Evolutionary conservation across 306 rosid genomes (phyloP).

Genomic region (Acacia melanoxylon): DNA sequence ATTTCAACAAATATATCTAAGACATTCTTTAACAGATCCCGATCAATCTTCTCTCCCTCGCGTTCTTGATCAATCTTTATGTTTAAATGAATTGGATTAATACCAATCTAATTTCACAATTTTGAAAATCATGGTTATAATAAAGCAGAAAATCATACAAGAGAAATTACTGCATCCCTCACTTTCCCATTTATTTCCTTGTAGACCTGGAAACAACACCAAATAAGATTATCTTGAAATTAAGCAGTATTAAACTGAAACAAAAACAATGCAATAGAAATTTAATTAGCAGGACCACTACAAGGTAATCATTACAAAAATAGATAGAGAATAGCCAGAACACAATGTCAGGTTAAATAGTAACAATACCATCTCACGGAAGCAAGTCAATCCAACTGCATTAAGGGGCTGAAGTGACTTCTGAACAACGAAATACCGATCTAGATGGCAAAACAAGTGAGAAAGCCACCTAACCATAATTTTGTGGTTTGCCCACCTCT

Average conservation of each 20-base stretch:
- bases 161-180: slow-evolving; percentile 81
- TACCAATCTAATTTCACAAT: slow-evolving; percentile 16
- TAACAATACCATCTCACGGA: slow-evolving; percentile 60
- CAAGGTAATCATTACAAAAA: not conserved
- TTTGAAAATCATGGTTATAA: not conserved
- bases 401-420: slow-evolving; percentile 67
- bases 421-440: slow-evolving; percentile 61
- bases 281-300: slow-evolving; percentile 12
- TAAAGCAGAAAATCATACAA: slow-evolving; percentile 45
- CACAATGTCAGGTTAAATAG: slow-evolving; percentile 6
- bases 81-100: slow-evolving; percentile 5
- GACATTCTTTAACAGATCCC: slow-evolving; percentile 76
- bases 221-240: not conserved
- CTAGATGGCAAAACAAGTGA: slow-evolving; percentile 61
- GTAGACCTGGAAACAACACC: slow-evolving; percentile 62
- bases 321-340: not conserved
- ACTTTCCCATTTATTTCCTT: slow-evolving; percentile 70
- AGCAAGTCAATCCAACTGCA: slow-evolving; percentile 76
- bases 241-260: slow-evolving; percentile 21
- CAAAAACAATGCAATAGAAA: not conserved
- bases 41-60: slow-evolving; percentile 90
- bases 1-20: slow-evolving; percentile 86
- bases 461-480: slow-evolving; percentile 69
- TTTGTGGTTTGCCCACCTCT: slow-evolving; percentile 77
- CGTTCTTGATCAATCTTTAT: slow-evolving; percentile 89